phyloP scores from a whole-genome alignment of 2,329 filamentous ascomycete genomes.

The Knufia petricola region DNA sequence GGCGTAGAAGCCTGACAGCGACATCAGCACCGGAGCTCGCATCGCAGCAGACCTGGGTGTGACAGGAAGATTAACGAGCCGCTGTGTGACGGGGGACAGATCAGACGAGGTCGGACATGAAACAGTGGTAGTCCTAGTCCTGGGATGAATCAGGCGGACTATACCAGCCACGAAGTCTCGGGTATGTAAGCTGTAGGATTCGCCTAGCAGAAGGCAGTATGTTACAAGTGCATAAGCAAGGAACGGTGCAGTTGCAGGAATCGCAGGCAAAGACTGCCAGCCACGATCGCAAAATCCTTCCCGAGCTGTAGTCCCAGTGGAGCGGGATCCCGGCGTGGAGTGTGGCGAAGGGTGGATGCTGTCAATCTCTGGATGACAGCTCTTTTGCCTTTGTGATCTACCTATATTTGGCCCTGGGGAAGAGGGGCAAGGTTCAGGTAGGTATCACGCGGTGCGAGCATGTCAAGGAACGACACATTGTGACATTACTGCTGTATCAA shows the following conservation, averaged over 20 bases:
- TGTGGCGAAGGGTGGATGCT: background rate
- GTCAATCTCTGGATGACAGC: background rate
- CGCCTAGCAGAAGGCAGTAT: background rate
- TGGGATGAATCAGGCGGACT: background rate
- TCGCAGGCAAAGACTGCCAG: background rate
- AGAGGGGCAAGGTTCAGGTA: no score
- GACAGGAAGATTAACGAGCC: background rate
- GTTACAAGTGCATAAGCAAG: background rate
- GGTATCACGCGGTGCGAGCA: no score
- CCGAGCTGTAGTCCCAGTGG: background rate
- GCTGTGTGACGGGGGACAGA: background rate
- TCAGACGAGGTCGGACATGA: slow-evolving; percentile 3
- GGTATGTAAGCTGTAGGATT: background rate
- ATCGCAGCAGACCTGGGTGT: slow-evolving; percentile 1
- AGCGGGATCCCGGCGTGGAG: background rate
- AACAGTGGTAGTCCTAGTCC: background rate
- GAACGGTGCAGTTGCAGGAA: background rate
- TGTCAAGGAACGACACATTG: no score
- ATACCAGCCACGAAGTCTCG: slow-evolving; percentile 1
- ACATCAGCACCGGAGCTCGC: slow-evolving; percentile 3
- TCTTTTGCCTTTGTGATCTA: background rate
- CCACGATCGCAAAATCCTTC: background rate
- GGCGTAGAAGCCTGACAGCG: background rate
- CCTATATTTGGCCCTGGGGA: background rate
- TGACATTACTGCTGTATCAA: no score